Conservation (phyloP, 2,329 filamentous ascomycete species). For the Ophioceras dolichostomum region DNA sequence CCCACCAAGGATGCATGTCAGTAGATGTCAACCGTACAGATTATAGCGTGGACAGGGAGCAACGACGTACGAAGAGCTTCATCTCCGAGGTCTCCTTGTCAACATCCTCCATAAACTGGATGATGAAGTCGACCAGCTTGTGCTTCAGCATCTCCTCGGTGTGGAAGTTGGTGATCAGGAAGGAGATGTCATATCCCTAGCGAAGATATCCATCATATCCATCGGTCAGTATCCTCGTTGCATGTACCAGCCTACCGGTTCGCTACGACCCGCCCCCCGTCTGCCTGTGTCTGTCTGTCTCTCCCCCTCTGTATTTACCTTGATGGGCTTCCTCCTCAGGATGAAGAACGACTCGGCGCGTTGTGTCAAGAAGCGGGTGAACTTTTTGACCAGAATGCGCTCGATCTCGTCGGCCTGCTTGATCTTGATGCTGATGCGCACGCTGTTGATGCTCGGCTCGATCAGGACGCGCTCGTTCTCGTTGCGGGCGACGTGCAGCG, state of each 20-base stretch:
- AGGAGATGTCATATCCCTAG: slow-evolving; percentile 97
- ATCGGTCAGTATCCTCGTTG: too few relatives aligned
- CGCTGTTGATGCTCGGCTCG: slow-evolving; percentile 92
- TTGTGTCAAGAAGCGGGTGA: slow-evolving; percentile 92
- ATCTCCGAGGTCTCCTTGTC: slow-evolving; percentile 99
- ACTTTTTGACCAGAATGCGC: slow-evolving; percentile 95
- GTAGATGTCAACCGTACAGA: background rate
- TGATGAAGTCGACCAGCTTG: slow-evolving; percentile 97
- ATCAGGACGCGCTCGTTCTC: slow-evolving; percentile 95
- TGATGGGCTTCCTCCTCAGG: slow-evolving; percentile 84
- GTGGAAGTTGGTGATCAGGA: slow-evolving; percentile 97
- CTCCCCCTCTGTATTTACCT: too few relatives aligned
- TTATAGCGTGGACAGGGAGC: background rate
- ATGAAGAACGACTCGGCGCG: slow-evolving; percentile 97
- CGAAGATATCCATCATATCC: too few relatives aligned
- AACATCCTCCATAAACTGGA: slow-evolving; percentile 99
- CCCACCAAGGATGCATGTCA: too few relatives aligned
- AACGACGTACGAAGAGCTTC: slow-evolving; percentile 78
- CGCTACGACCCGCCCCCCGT: too few relatives aligned
- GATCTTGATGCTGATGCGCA: slow-evolving; percentile 96
- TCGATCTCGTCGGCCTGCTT: slow-evolving; percentile 99
- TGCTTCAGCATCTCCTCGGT: slow-evolving; percentile 98
- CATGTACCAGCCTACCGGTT: too few relatives aligned
- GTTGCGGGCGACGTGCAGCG: slow-evolving; percentile 82
- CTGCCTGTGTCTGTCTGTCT: too few relatives aligned